These are phyloP conservation scores for Lecanicillium sp. DNA, from an alignment of 2,329 filamentous ascomycete genomes.

Conservation along the genomic window DNA sequence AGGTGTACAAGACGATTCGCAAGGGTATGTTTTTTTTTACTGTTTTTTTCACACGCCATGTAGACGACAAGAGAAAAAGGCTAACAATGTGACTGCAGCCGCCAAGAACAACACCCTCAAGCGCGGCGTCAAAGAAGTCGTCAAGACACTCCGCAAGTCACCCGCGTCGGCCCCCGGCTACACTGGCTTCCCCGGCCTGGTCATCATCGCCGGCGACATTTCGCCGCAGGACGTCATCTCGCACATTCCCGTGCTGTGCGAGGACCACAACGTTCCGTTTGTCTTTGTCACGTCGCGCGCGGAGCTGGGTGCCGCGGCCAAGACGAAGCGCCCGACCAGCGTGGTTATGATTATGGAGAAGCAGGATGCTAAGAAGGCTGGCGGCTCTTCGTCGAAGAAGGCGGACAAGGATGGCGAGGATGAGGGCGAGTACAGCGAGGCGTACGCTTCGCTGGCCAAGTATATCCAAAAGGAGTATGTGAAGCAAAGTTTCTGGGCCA, in stretches of 20 bases:
- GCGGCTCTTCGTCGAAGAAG: slow-evolving; percentile 27
- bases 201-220: slow-evolving; percentile 94
- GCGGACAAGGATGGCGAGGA: slow-evolving; percentile 39
- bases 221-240: slow-evolving; percentile 98
- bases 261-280: slow-evolving; percentile 96
- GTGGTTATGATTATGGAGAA: slow-evolving; percentile 81
- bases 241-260: slow-evolving; percentile 94
- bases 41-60: slow-evolving; percentile 9
- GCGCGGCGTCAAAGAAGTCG: slow-evolving; percentile 97
- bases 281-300: slow-evolving; percentile 89
- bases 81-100: slow-evolving; percentile 43
- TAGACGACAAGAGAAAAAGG: neutral
- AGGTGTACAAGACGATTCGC: slow-evolving; percentile 48
- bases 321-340: slow-evolving; percentile 92
- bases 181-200: slow-evolving; percentile 60
- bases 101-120: slow-evolving; percentile 94
- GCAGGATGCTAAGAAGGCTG: slow-evolving; percentile 36
- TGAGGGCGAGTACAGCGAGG: slow-evolving; percentile 53
- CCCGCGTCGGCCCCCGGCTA: slow-evolving; percentile 56
- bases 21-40: slow-evolving; percentile 36
- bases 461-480: slow-evolving; percentile 56
- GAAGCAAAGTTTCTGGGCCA: slow-evolving; percentile 46
- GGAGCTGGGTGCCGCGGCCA: slow-evolving; percentile 86
- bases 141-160: slow-evolving; percentile 95
- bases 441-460: slow-evolving; percentile 58